phyloP scores from a whole-genome alignment of 2,329 filamentous ascomycete species.

The Didymella pinodella region DNA sequence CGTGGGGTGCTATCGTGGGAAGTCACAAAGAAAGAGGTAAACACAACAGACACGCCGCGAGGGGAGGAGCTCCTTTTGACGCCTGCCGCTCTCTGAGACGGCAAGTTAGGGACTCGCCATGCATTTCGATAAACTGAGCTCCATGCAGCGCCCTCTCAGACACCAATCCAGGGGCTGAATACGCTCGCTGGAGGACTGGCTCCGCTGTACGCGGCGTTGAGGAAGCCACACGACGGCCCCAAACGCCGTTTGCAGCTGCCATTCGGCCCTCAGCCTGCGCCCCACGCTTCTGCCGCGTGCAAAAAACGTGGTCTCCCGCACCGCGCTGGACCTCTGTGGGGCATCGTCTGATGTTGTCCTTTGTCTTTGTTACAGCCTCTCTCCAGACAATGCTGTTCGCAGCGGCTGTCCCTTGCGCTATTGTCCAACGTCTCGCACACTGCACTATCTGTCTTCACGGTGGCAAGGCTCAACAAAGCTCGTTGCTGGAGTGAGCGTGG shows the following conservation, averaged over 20 bases:
- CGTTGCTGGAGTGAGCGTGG: conserved; percentile 1
- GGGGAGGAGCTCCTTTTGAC: conserved; percentile 21
- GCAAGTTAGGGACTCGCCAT: conserved; percentile 25
- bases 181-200: conserved; percentile 1
- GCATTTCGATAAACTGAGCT: conserved; percentile 27
- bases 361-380: neutral
- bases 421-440: conserved; percentile 13
- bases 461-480: neutral
- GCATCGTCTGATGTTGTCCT: conserved; percentile 9
- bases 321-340: conserved; percentile 3
- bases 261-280: conserved; percentile 21
- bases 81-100: conserved; percentile 25
- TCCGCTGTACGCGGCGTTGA: conserved; percentile 6
- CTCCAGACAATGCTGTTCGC: conserved; percentile 12
- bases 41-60: neutral
- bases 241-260: conserved; percentile 19
- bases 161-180: conserved; percentile 14
- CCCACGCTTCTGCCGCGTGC: conserved; percentile 36
- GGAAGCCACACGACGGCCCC: conserved; percentile 11
- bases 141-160: conserved; percentile 30
- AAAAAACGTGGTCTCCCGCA: conserved; percentile 27
- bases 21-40: neutral
- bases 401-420: conserved; percentile 13
- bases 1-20: neutral
- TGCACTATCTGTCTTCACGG: neutral